A percentile compares a stretch with the other conserved stretches of the same genome.
These are phyloP conservation scores for Dissoconium aciculare DNA, from an alignment of 2,329 filamentous ascomycete genomes.

Conservation along the genomic window DNA sequence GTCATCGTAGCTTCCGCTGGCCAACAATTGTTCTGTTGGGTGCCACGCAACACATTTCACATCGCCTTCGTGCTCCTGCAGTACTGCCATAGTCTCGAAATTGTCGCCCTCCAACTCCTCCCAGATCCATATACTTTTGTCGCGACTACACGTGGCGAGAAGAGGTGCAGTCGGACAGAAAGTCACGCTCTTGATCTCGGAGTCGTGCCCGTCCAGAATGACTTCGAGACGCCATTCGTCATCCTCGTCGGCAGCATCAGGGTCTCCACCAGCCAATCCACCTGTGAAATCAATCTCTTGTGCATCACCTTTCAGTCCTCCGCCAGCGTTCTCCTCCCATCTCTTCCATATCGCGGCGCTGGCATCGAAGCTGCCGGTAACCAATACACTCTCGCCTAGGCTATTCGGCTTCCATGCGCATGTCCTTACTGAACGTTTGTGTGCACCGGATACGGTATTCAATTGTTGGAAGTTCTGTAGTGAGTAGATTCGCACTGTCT, in stretches of 20 bases:
- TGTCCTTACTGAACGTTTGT: slow-evolving; percentile 76
- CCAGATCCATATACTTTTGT: slow-evolving; percentile 98
- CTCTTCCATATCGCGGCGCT: slow-evolving; percentile 55
- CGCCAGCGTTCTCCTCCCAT: slow-evolving; percentile 46
- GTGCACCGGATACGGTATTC: slow-evolving; percentile 68
- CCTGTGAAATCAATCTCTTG: slow-evolving; percentile 22
- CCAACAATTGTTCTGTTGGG: slow-evolving; percentile 62
- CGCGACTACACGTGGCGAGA: slow-evolving; percentile 77
- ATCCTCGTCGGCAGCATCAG: slow-evolving; percentile 34
- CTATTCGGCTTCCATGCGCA: slow-evolving; percentile 70
- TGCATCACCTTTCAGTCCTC: slow-evolving; percentile 9
- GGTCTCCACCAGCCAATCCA: slow-evolving; percentile 17
- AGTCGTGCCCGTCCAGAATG: slow-evolving; percentile 87
- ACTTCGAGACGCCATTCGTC: slow-evolving; percentile 89
- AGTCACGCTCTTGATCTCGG: slow-evolving; percentile 69
- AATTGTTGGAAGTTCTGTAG: slow-evolving; percentile 66
- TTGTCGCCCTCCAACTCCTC: slow-evolving; percentile 88
- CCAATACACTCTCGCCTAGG: slow-evolving; percentile 51
- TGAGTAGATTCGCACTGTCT: slow-evolving; percentile 79
- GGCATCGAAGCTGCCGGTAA: slow-evolving; percentile 86
- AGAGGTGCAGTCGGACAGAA: slow-evolving; percentile 62
- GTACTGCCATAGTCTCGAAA: slow-evolving; percentile 88
- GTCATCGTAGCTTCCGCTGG: slow-evolving; percentile 87
- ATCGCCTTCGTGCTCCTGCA: slow-evolving; percentile 88
- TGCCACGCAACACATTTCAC: slow-evolving; percentile 93